Evolutionary conservation across 768 basidiomycete genomes (phyloP).

Genomic region (Leccinum sublutescens): DNA sequence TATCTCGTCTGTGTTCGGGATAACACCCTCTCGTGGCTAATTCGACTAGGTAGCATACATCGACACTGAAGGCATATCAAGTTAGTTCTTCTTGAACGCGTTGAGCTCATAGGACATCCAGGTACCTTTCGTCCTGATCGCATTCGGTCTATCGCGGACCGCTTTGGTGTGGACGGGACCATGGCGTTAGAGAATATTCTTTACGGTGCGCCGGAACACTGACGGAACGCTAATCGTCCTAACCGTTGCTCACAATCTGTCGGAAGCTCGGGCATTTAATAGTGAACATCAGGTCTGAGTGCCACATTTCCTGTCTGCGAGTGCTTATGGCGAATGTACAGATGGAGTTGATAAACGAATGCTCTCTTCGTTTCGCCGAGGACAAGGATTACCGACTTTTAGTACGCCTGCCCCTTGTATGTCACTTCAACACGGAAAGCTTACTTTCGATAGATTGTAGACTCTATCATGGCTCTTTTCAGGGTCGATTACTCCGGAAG

Average conservation of each 20-base stretch:
- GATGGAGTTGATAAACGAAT: too few relatives aligned
- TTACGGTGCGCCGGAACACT: slow-evolving; percentile 54
- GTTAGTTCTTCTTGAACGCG: background rate
- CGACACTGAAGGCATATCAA: slow-evolving; percentile 70
- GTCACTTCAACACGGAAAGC: background rate
- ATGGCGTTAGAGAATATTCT: slow-evolving; percentile 88
- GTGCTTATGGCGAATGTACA: too few relatives aligned
- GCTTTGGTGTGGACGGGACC: slow-evolving; percentile 89
- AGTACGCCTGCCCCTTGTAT: slow-evolving; percentile 35
- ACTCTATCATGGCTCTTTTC: slow-evolving; percentile 97
- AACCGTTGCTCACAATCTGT: background rate
- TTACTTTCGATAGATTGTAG: slow-evolving; percentile 65
- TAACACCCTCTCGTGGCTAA: background rate
- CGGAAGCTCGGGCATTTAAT: too few relatives aligned
- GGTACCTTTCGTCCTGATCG: slow-evolving; percentile 96
- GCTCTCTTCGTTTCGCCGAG: slow-evolving; percentile 52
- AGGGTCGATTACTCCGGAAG: slow-evolving; percentile 91
- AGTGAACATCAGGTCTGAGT: too few relatives aligned
- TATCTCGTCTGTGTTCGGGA: slow-evolving; percentile 24
- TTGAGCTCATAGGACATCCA: slow-evolving; percentile 32
- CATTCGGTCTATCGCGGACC: slow-evolving; percentile 85
- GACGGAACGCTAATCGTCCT: background rate
- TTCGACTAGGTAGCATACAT: slow-evolving; percentile 77
- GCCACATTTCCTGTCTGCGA: too few relatives aligned
- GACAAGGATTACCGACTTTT: slow-evolving; percentile 80